A percentile compares a stretch with the other conserved stretches of the same genome.
Conservation (phyloP, 352 stramenopile genomes). For the Phytophthora colocasiae region DNA sequence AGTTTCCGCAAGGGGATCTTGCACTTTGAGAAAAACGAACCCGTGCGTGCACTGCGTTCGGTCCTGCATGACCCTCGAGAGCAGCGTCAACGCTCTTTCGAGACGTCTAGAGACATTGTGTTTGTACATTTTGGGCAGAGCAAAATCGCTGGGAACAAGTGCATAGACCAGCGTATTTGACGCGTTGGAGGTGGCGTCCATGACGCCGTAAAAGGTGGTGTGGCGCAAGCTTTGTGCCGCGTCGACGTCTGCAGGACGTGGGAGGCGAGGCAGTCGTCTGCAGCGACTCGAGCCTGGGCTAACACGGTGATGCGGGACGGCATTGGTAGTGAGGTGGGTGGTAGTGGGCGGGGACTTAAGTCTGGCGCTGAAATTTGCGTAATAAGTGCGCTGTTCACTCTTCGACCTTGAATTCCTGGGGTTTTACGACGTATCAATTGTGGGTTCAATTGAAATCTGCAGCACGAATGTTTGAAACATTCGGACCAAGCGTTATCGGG, state of each 20-base stretch:
- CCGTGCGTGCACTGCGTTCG: background rate
- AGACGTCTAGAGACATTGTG: background rate
- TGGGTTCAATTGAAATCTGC: no score
- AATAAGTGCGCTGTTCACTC: no score
- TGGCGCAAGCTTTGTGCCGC: background rate
- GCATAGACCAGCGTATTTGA: constrained; percentile 24
- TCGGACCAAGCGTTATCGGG: no score
- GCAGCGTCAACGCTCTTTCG: background rate
- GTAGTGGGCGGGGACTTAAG: no score
- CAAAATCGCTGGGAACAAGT: background rate
- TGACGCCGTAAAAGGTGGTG: background rate
- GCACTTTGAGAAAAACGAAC: background rate
- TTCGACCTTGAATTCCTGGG: no score
- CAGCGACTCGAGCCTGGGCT: background rate
- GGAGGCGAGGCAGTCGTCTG: background rate
- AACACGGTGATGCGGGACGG: background rate
- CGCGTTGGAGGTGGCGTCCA: background rate
- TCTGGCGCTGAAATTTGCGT: no score
- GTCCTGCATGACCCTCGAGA: background rate
- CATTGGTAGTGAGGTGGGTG: background rate
- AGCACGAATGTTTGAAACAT: no score
- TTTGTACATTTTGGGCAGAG: background rate
- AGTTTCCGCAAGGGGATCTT: background rate
- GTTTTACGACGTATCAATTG: no score
- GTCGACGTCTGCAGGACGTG: background rate